Base-by-base conservation (phyloP, 441 rosid species). In the Populus trichocarpa region DNA sequence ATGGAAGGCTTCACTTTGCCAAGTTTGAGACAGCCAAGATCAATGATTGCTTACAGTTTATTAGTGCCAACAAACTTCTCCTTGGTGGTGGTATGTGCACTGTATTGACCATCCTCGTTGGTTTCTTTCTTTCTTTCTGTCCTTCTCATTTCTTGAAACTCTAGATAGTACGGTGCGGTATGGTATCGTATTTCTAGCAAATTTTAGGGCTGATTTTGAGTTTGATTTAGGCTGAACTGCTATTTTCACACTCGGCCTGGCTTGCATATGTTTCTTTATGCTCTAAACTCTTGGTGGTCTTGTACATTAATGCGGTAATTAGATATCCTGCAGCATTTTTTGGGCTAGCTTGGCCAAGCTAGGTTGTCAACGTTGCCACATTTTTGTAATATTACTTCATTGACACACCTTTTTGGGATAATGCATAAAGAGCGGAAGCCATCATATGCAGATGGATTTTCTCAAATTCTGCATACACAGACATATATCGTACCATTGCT, bases 21-120 rank as follows among this genome's bases (percentile, higher is more conserved):
- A 95, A 86, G 80, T 93, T 95, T 67, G 97, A 95, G 83, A 95
- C 99, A 10, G 83, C 84, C 90, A 92, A 93, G 80, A 93, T 95
- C 66, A 79, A 85, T 80, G 97, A 92, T 74, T 93, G 97, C 84
- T 68, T 95, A 64, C 93, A 95, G 74, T 93, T 92, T 75, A 93
- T 95, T 74, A 82, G 69, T 28, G 84, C 85, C 76, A 87, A 85
- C 74, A 87, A 86, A 73, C 96, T 93, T 81, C 87, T 81, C 61
- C 78, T 83, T 30, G 32, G 32, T 68, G 86, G 84, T 30, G 89
- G 97, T 93, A 83, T 36, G 84, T 82, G 13, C 50, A 3, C 50
- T 42, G 4, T 42, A 42, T 42, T 42, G 50, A 42, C 50, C 50
- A 42, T 42, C 50, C 50, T 42, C 5, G 50, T 12, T 18, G 61